These are phyloP conservation scores for Boletellus deceptivus DNA, from an alignment of 1,284 basidiomycete species.

Conservation along the genomic window DNA sequence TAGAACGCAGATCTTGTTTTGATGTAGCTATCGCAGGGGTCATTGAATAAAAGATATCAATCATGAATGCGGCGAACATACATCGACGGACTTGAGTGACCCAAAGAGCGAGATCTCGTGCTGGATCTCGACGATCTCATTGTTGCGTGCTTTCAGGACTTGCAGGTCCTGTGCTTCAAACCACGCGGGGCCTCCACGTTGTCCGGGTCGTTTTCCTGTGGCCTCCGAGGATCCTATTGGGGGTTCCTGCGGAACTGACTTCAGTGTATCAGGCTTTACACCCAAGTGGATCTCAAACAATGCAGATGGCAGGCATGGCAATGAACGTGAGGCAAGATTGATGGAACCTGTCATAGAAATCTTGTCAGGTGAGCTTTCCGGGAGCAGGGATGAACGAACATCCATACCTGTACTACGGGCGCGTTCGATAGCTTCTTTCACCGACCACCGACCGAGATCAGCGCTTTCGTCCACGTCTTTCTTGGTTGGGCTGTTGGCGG, in stretches of 20 bases:
- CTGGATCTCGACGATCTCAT: slow-evolving; percentile 73
- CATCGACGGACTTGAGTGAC: slow-evolving; percentile 72
- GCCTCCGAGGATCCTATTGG: slow-evolving; percentile 45
- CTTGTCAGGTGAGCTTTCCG: slow-evolving; percentile 47
- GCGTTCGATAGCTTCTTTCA: slow-evolving; percentile 73
- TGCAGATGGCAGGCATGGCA: slow-evolving; percentile 69
- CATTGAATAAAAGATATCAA: background rate
- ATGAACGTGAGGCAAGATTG: slow-evolving; percentile 66
- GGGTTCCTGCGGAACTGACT: slow-evolving; percentile 61
- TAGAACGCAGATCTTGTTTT: slow-evolving; percentile 60
- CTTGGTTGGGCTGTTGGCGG: slow-evolving; percentile 32
- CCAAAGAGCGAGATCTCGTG: slow-evolving; percentile 80
- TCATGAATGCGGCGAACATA: slow-evolving; percentile 35
- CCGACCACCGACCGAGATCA: slow-evolving; percentile 63
- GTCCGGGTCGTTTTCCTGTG: slow-evolving; percentile 34
- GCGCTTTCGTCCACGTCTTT: slow-evolving; percentile 47
- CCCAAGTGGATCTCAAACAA: slow-evolving; percentile 79
- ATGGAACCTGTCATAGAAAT: slow-evolving; percentile 52
- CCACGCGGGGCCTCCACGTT: slow-evolving; percentile 57
- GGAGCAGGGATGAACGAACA: slow-evolving; percentile 27
- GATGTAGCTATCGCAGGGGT: slow-evolving; percentile 55
- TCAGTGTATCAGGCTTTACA: slow-evolving; percentile 61
- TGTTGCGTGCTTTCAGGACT: slow-evolving; percentile 72
- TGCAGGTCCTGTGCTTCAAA: slow-evolving; percentile 76
- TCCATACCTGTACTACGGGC: slow-evolving; percentile 69